Percentiles rank a stretch among this genome's conserved stretches.
Conservation (phyloP, 1,284 basidiomycete genomes). For the Ceratobasidium papillatum region DNA sequence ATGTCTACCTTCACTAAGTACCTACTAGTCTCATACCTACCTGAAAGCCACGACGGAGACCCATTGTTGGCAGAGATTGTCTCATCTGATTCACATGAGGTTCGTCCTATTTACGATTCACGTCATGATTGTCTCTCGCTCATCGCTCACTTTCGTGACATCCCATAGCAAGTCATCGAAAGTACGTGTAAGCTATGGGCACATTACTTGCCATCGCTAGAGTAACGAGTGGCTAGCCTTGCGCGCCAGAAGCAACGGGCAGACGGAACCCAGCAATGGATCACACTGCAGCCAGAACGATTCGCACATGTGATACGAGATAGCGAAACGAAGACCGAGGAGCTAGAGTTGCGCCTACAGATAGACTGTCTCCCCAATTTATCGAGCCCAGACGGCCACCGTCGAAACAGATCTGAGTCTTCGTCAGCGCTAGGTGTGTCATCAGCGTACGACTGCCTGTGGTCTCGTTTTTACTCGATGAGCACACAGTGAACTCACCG, state of each 20-base stretch:
- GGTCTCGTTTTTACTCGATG: no score
- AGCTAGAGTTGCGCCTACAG: conserved; percentile 11
- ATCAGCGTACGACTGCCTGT: no score
- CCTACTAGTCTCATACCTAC: no score
- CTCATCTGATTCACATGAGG: no score
- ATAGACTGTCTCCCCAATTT: not conserved
- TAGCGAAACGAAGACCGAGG: not conserved
- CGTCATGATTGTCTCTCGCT: no score
- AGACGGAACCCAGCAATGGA: not conserved
- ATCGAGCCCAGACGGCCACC: not conserved
- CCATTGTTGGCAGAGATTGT: no score
- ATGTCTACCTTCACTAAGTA: no score
- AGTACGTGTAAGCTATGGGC: conserved; percentile 7
- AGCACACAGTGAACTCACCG: not conserved
- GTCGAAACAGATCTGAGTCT: not conserved
- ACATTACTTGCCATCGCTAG: conserved; percentile 11
- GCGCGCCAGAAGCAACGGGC: conserved; percentile 2
- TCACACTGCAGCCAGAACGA: not conserved
- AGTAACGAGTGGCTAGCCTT: not conserved
- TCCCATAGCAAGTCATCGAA: conserved; percentile 16
- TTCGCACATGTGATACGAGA: conserved; percentile 4
- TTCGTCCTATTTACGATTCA: no score
- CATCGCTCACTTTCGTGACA: no score
- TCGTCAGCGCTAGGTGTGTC: conserved; percentile 10
- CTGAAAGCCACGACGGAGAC: no score